Evolutionary conservation across 352 stramenopile genomes (phyloP), one percentile per base, ranked within the genome.

Genomic region (Globisporangium viniferum): DNA sequence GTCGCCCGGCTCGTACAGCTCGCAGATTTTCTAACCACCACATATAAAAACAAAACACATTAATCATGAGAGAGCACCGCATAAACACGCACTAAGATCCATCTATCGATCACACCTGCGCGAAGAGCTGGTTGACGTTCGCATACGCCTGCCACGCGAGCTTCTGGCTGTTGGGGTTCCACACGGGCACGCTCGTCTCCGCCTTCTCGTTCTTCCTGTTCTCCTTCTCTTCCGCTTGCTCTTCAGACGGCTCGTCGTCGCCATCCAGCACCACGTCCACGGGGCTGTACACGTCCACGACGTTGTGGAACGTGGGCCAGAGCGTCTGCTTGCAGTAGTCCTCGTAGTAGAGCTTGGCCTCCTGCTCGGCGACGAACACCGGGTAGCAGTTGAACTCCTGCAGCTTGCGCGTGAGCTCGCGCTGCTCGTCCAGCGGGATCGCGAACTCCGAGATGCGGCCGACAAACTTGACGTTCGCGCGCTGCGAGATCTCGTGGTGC

Each of bases 321-420:
- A 99, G 87, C 9, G 98, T 90, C 65, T 97, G 91, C 78, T 99
- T 99, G 82, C 97, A 99, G 78, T 98, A 99, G 56, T 92, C 90
- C 77, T 98, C 93, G 57, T 91, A 94, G 67, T 88, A 90, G 5
- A 90, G 65, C 61, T 84, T 84, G 9, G 82, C 84, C 54, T 91
- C 83, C 5, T 88, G 75, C 1, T 67, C 33, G 4, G 74, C 64
- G 9, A 90, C 64, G 60, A 91, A 91, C 27, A 93, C 81, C 0
- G 85, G 83, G 46, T 75, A 92, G 72, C 85, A 93, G 59, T 89
- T 88, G 60, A 89, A 75, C 39, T 79, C 66, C n/a, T 68, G 72
- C 0, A 91, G 78, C 48, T 84, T 73, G n/a, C 70, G 65, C 29
- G 76, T 73, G 14, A 90, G 77, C 59, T 81, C 74, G 3, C 68